Evolutionary conservation across 495 filamentous ascomycete species (phyloP), one percentile per base, ranked within the genome.

Genomic region (Hyaloscypha variabilis): DNA sequence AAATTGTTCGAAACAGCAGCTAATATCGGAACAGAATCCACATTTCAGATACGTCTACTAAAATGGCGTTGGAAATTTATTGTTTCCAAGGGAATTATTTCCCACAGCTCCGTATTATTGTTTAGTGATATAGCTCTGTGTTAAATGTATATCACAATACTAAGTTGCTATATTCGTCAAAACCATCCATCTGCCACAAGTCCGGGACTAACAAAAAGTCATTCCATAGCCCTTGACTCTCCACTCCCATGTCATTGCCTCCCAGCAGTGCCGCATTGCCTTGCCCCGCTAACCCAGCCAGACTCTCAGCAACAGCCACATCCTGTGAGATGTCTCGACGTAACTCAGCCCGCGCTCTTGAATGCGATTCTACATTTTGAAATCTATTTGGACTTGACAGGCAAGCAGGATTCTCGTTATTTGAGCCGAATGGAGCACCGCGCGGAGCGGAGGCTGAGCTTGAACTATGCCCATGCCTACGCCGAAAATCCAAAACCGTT

Each of bases 1-100:
- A 34, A 8, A 34, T 34, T 34, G 31, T 34, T 34, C 31, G 31
- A 34, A 34, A 34, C 31, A 34, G 8, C 6, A 34, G 31, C 31
- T 34, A 34, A 34, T 6, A 1, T 34, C 31, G 31, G 31, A 34
- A 34, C 31, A 34, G 31, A 85, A 77, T 2, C 69, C 77, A 1
- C 82, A 82, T 1, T 86, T 86, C 63, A 74, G 82, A 55, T 85
- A 86, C 70, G 76, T 34, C 31, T 34, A 34, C 13, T 34, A 34
- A 34, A 34, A 34, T n/a, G 31, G 81, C 46, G 29, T 58, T 14
- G 8, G 2, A 51, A 6, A 21, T 21, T 51, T 24, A 14, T 51
- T 8, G 23, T 51, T 34, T 34, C 31, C 13, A 24, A 24, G 19
- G 19, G 39, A 46, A 8, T 51, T 51, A 24, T 51, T 51, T 51